Percentiles rank a stretch among this genome's conserved stretches.
Evolutionary conservation across 164 flowering plant genomes (phyloP).

Genomic region (Dillenia turbinata): DNA sequence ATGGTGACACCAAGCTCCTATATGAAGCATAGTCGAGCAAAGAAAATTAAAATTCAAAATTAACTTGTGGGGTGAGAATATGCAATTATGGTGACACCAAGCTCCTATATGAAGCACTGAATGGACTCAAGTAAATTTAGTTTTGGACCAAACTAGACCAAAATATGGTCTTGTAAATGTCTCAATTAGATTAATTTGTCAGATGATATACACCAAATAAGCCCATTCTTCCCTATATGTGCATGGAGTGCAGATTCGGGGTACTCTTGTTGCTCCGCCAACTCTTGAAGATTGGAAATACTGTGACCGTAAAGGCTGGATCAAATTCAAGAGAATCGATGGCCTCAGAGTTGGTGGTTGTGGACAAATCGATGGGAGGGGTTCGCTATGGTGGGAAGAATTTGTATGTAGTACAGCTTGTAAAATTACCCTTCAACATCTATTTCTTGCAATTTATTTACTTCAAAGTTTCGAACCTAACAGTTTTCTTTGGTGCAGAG

Average conservation of each 20-base stretch:
- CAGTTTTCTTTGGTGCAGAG: neutral
- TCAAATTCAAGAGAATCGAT: conserved; percentile 9
- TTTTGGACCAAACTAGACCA: neutral
- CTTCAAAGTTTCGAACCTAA: neutral
- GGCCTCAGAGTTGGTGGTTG: conserved; percentile 22
- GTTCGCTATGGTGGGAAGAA: conserved; percentile 31
- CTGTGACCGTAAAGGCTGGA: conserved; percentile 9
- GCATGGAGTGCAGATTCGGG: neutral
- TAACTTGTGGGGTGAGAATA: too few relatives aligned
- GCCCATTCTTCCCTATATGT: neutral
- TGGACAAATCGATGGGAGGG: conserved; percentile 27
- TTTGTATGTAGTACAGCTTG: neutral
- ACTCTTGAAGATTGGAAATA: conserved; percentile 12
- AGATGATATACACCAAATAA: too few relatives aligned
- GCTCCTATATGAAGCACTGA: too few relatives aligned
- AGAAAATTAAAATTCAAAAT: too few relatives aligned
- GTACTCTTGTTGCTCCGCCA: conserved; percentile 13
- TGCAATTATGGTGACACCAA: too few relatives aligned
- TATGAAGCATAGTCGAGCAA: too few relatives aligned
- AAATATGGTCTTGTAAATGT: too few relatives aligned
- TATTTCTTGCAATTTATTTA: neutral
- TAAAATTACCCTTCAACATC: neutral
- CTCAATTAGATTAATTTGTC: too few relatives aligned
- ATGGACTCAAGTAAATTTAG: neutral
- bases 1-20: too few relatives aligned